Conservation (phyloP, 2,329 filamentous ascomycete genomes). For the Fusarium odoratissimum region DNA sequence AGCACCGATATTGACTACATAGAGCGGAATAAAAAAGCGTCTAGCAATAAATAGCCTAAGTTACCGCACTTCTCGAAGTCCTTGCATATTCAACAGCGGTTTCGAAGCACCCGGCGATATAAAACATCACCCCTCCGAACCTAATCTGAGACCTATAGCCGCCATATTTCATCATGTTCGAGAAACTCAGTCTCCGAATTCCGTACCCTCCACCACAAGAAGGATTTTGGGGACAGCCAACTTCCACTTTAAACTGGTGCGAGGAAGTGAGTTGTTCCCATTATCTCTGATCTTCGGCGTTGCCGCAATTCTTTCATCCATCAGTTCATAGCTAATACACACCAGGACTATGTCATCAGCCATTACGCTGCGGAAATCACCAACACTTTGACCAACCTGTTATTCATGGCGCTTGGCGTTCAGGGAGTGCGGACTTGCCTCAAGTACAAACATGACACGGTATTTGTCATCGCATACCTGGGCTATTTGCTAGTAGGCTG, state of each 20-base stretch:
- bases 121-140: no score
- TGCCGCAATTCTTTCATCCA: no score
- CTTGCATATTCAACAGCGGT: accelerated
- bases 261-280: neutral
- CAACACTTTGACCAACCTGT: neutral
- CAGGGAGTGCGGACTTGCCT: neutral
- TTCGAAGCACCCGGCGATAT: accelerated
- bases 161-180: neutral
- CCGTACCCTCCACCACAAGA: neutral
- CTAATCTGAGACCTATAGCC: accelerated
- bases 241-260: neutral
- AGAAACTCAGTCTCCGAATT: neutral
- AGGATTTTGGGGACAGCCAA: neutral
- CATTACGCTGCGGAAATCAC: neutral
- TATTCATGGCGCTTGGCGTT: neutral
- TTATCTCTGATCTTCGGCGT: no score
- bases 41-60: neutral
- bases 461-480: neutral
- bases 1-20: no score
- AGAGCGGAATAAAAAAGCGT: accelerated
- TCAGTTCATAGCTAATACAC: neutral
- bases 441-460: neutral
- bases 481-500: neutral
- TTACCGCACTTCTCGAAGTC: accelerated
- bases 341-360: neutral